Evolutionary conservation across 805 yeast species (phyloP).

Genomic region (Ogataea pignaliae): DNA sequence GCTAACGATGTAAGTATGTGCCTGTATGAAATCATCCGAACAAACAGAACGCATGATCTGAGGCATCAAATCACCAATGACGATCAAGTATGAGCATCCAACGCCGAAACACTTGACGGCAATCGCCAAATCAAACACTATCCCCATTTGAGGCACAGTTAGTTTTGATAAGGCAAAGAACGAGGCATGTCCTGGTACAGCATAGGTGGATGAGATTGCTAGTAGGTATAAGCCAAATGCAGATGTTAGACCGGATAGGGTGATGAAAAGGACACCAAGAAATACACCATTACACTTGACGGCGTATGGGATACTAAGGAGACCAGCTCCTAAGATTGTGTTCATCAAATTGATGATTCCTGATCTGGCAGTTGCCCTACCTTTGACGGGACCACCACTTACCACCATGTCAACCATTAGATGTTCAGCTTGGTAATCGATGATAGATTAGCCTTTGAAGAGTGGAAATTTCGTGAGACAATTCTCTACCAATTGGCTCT

Average conservation of each 20-base stretch:
- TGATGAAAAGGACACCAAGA: conserved; percentile 37
- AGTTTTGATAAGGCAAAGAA: conserved; percentile 59
- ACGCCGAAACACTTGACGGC: conserved; percentile 72
- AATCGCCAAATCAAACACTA: conserved; percentile 62
- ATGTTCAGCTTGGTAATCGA: too few relatives aligned
- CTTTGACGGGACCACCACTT: conserved; percentile 4
- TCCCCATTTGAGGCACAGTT: conserved; percentile 57
- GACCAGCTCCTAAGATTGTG: conserved; percentile 63
- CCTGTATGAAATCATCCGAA: conserved; percentile 12
- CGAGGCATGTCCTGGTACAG: conserved; percentile 56
- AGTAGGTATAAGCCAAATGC: conserved; percentile 61
- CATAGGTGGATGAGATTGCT: conserved; percentile 51
- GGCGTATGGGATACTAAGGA: conserved; percentile 69
- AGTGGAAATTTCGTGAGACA: too few relatives aligned
- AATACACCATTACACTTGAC: conserved; percentile 46
- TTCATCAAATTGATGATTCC: conserved; percentile 51
- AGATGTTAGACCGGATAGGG: conserved; percentile 43
- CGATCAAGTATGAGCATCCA: conserved; percentile 61
- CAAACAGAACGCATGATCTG: conserved; percentile 40
- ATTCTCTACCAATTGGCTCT: too few relatives aligned
- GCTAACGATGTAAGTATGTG: conserved; percentile 25
- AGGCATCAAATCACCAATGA: conserved; percentile 70
- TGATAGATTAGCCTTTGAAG: too few relatives aligned
- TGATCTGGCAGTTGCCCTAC: conserved; percentile 34
- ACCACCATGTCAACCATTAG: too few relatives aligned